Conservation (phyloP, 1,284 basidiomycete genomes). For the Leccinum pachyderme region DNA sequence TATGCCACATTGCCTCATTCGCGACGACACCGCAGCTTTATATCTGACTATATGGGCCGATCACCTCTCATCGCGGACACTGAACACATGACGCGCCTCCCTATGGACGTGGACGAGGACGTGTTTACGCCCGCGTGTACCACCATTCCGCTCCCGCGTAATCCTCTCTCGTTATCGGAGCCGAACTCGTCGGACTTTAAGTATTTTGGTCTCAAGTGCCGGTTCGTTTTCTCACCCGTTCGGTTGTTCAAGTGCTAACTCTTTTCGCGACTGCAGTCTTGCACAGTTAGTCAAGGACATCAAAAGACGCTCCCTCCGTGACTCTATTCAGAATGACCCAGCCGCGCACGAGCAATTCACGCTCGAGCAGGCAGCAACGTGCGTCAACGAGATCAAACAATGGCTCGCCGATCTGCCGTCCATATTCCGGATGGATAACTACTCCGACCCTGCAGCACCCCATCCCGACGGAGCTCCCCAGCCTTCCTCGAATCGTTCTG, state of each 20-base stretch:
- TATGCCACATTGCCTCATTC: constrained; percentile 7
- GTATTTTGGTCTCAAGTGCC: constrained; percentile 49
- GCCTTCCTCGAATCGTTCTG: constrained; percentile 8
- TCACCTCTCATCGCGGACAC: constrained; percentile 49
- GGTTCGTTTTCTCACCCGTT: constrained; percentile 36
- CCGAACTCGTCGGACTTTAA: constrained; percentile 34
- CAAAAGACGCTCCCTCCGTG: constrained; percentile 43
- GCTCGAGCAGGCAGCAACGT: constrained; percentile 56
- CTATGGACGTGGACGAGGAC: constrained; percentile 51
- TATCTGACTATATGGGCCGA: constrained; percentile 63
- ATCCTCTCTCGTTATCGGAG: constrained; percentile 28
- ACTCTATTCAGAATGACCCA: constrained; percentile 35
- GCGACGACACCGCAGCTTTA: constrained; percentile 45
- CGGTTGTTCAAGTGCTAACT: background rate
- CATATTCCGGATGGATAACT: constrained; percentile 38
- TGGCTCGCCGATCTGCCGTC: constrained; percentile 54
- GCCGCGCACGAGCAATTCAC: constrained; percentile 37
- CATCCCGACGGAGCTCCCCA: constrained; percentile 8
- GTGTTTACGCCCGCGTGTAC: constrained; percentile 46
- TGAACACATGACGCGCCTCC: constrained; percentile 33
- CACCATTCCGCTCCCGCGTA: constrained; percentile 39
- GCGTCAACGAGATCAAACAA: constrained; percentile 52
- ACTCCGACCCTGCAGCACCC: constrained; percentile 27
- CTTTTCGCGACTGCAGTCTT: constrained; percentile 29
- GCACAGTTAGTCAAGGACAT: constrained; percentile 51